Evolutionary conservation across 2,329 filamentous ascomycete genomes (phyloP), one percentile per base, ranked within the genome.

Genomic region (Myriosclerotinia duriaeana): DNA sequence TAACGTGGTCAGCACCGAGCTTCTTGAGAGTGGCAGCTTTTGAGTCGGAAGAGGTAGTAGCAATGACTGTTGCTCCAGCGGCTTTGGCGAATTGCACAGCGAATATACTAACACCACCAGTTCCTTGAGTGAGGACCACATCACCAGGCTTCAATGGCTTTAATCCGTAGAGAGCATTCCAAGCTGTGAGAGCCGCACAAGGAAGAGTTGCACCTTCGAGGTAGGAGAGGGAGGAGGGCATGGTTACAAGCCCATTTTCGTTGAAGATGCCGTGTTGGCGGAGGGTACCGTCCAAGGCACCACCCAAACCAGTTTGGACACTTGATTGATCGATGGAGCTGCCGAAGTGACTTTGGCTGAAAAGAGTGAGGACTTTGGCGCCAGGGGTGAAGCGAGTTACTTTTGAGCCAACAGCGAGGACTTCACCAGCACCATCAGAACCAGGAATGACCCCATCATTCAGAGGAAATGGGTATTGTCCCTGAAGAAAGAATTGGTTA

Each of bases 311-410:
- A 2, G 82, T 83, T 0, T 67, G 59, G 1, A 74, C 65, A 5
- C 74, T 75, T 38, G 54, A 53, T 1, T 55, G 46, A 38, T 69
- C 68, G 36, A 77, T 62, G n/a, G 68, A 61, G 22, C 75, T 74
- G 12, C 68, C 69, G 1, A 74, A 55, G 52, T 78, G 75, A 0
- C 84, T 84, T 70, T 82, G 80, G 69, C 80, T 78, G 53, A 89
- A 86, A 15, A 89, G 80, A 5, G 85, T 87, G 50, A 87, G 81
- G 63, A 84, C 79, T 74, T 85, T 88, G 46, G 83, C 80, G 52
- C 81, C 87, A 68, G 85, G 83, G 67, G 87, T 79, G 63, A 86
- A 82, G 9, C 88, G 79, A 0, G 80, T 81, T 46, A 87, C 87
- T 66, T 82, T 81, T 14, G 80, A 77, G 64, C 87, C 87, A 22